Percentiles rank a stretch among this genome's conserved stretches.
phyloP scores from a whole-genome alignment of 73 alveolate genomes.

The Paramecium bursaria region DNA sequence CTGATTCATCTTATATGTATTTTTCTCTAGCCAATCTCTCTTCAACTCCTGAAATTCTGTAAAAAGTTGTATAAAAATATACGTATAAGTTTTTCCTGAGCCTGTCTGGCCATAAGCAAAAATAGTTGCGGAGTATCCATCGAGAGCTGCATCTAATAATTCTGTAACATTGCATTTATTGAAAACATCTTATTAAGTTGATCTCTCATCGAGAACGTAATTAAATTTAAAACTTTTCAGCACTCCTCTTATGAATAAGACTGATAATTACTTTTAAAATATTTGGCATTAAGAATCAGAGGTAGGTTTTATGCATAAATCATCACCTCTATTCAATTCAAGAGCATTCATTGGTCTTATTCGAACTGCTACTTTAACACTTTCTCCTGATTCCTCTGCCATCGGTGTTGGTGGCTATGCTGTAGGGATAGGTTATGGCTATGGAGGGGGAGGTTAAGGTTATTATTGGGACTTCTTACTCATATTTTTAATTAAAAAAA shows the following conservation, averaged over 20 bases:
- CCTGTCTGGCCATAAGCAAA: constrained; percentile 99
- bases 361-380: constrained; percentile 96
- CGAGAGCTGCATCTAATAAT: constrained; percentile 92
- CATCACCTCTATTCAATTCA: constrained; percentile 92
- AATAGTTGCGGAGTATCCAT: constrained; percentile 96
- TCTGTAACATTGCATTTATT: constrained; percentile 85
- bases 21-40: constrained; percentile 90
- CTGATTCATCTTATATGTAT: constrained; percentile 88
- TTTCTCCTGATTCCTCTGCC: constrained; percentile 79
- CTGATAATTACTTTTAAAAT: constrained; percentile 70
- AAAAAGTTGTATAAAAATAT: constrained; percentile 67
- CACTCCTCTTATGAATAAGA: constrained; percentile 81
- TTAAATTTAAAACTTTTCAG: constrained; percentile 90
- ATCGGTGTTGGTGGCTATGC: constrained; percentile 37
- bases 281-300: constrained; percentile 62
- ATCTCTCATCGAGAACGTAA: constrained; percentile 89
- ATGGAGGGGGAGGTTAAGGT: too few species aligned
- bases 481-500: too few species aligned
- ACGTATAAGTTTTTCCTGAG: constrained; percentile 96
- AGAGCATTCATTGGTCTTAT: constrained; percentile 93
- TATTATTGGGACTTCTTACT: too few species aligned
- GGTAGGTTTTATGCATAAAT: constrained; percentile 81
- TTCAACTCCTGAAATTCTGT: constrained; percentile 85
- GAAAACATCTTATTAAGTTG: constrained; percentile 90
- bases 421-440: too few species aligned